Evolutionary conservation across 2,329 filamentous ascomycete genomes (phyloP).

Genomic region (Neoascochyta sp.): DNA sequence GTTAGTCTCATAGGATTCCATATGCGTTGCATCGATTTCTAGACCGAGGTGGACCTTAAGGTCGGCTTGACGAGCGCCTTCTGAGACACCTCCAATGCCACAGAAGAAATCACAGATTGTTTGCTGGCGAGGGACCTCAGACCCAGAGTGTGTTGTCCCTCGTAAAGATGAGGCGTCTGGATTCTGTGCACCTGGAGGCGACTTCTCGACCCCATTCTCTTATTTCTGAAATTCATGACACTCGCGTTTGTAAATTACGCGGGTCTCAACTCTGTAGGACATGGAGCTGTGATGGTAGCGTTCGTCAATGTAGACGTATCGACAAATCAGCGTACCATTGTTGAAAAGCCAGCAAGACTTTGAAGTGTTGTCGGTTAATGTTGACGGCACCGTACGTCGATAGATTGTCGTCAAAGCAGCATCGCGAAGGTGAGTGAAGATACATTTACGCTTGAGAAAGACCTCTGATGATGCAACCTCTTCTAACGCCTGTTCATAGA

Average conservation of each 20-base stretch:
- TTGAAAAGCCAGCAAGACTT: constrained; percentile 10
- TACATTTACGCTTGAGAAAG: constrained; percentile 3
- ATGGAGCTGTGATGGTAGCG: constrained; percentile 3
- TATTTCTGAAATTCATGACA: constrained; percentile 1
- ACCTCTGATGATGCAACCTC: constrained; percentile 10
- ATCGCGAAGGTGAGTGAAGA: constrained; percentile 3
- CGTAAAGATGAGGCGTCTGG: too few species aligned
- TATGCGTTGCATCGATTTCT: constrained; percentile 12
- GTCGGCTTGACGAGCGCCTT: constrained; percentile 18
- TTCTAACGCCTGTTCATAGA: constrained; percentile 12
- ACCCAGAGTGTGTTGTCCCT: too few species aligned
- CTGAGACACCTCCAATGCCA: constrained; percentile 20
- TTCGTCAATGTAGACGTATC: constrained; percentile 9
- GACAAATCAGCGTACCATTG: constrained; percentile 10
- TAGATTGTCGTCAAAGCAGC: too few species aligned
- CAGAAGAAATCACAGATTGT: constrained; percentile 21
- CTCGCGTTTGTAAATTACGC: constrained; percentile 10
- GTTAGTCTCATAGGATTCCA: constrained; percentile 15
- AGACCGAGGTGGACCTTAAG: constrained; percentile 11
- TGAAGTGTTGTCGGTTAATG: too few species aligned
- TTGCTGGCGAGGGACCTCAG: too few species aligned
- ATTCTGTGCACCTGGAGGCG: too few species aligned
- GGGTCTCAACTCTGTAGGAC: constrained; percentile 9
- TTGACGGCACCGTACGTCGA: too few species aligned
- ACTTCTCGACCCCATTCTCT: too few species aligned